A percentile compares a stretch with the other conserved stretches of the same genome.
These are phyloP conservation scores for Anaeromyces robustus DNA, from an alignment of 192 early-diverging fungal genomes.

Conservation along the genomic window DNA sequence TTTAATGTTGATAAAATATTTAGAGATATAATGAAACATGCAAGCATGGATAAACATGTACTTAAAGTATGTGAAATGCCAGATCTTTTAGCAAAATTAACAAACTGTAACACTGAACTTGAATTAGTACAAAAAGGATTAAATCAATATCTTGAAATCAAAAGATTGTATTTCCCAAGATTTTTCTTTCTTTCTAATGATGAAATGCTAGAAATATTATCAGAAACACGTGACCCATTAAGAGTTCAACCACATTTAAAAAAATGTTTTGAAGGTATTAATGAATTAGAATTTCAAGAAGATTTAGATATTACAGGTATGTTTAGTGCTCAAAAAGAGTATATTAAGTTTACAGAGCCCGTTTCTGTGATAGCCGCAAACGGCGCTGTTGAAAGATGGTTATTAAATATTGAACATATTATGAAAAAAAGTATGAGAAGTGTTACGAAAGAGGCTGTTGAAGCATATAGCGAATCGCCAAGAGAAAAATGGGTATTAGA, in stretches of 20 bases:
- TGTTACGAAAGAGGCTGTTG: constrained; percentile 17
- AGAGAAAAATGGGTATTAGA: constrained; percentile 40
- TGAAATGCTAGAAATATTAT: constrained; percentile 46
- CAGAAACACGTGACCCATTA: constrained; percentile 37
- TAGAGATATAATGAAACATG: constrained; percentile 40
- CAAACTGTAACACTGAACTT: constrained; percentile 36
- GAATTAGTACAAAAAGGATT: constrained; percentile 45
- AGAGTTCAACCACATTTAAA: constrained; percentile 47
- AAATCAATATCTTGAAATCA: constrained; percentile 43
- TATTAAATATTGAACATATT: constrained; percentile 32
- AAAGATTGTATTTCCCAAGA: constrained; percentile 37
- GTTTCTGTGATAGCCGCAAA: constrained; percentile 31
- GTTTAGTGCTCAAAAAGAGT: constrained; percentile 41
- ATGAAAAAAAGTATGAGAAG: constrained; percentile 30
- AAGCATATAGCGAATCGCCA: constrained; percentile 22
- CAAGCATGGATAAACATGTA: constrained; percentile 22
- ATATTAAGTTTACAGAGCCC: constrained; percentile 19
- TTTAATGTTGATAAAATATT: constrained; percentile 41
- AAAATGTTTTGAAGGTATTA: constrained; percentile 47
- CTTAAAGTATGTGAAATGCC: constrained; percentile 33
- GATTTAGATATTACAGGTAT: constrained; percentile 37
- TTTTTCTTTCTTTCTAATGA: constrained; percentile 51
- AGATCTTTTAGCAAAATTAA: constrained; percentile 26
- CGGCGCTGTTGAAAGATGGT: constrained; percentile 39
- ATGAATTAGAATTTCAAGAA: constrained; percentile 33